Conservation (phyloP, 805 yeast species). For the Maudiozyma saulgeensis region DNA sequence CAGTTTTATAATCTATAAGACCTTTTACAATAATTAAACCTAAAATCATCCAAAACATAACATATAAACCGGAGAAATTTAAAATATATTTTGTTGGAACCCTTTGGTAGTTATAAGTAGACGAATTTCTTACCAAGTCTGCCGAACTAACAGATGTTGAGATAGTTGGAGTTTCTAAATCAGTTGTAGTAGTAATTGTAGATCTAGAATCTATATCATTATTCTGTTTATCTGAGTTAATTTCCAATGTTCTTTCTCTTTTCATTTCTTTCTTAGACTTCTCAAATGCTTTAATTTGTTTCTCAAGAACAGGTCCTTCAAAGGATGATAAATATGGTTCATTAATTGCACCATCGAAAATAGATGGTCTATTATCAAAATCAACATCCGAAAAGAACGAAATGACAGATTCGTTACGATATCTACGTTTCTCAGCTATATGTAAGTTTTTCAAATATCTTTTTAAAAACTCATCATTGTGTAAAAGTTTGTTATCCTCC, state of each 20-base stretch:
- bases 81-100: background rate
- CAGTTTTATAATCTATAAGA: constrained; percentile 42
- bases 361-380: constrained; percentile 35
- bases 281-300: constrained; percentile 14
- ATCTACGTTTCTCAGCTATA: constrained; percentile 7
- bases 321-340: constrained; percentile 26
- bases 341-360: constrained; percentile 42
- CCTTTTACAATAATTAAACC: constrained; percentile 46
- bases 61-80: constrained; percentile 67
- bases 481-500: background rate
- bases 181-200: background rate
- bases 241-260: background rate
- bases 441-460: constrained; percentile 8
- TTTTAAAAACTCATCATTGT: constrained; percentile 5
- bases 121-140: background rate
- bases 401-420: constrained; percentile 17
- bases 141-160: background rate
- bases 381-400: constrained; percentile 48
- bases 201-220: background rate
- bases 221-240: background rate
- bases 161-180: background rate
- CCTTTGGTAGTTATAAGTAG: background rate
- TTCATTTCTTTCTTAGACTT: constrained; percentile 6
- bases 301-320: constrained; percentile 24
- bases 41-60: constrained; percentile 66